Percentiles rank a stretch among this genome's conserved stretches.
Evolutionary conservation across 306 rosid species (phyloP).

Genomic region (Malus fusca): DNA sequence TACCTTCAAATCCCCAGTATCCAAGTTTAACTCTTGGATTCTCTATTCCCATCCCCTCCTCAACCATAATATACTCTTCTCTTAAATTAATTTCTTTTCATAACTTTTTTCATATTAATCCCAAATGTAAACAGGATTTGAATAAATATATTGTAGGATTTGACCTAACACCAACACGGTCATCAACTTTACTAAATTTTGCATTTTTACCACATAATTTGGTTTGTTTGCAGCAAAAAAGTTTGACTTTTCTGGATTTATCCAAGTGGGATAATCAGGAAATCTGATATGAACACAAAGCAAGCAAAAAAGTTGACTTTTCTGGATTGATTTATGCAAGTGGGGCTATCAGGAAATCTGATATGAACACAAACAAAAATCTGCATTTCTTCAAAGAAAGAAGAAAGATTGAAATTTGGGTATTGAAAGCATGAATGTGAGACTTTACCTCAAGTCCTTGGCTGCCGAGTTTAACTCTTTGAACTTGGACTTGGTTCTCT

Average conservation of each 20-base stretch:
- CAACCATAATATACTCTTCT: slow-evolving; percentile 20
- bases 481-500: background rate
- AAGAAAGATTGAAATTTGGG: background rate
- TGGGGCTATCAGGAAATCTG: background rate
- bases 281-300: too few relatives aligned
- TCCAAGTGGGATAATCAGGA: too few relatives aligned
- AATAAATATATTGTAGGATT: too few relatives aligned
- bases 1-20: slow-evolving; percentile 21
- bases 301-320: too few relatives aligned
- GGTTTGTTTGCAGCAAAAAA: too few relatives aligned
- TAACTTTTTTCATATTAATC: too few relatives aligned
- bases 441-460: background rate
- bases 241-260: too few relatives aligned
- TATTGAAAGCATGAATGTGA: background rate
- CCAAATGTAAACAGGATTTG: too few relatives aligned
- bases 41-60: background rate
- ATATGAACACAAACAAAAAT: background rate
- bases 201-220: too few relatives aligned
- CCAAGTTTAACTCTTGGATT: slow-evolving; percentile 42
- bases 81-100: background rate
- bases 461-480: background rate
- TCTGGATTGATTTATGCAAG: too few relatives aligned
- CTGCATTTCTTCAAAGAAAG: background rate
- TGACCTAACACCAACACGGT: too few relatives aligned
- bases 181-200: too few relatives aligned